Evolutionary conservation across 1,284 basidiomycete species (phyloP).

Genomic region (Ceratorhiza oryzae-sativae): DNA sequence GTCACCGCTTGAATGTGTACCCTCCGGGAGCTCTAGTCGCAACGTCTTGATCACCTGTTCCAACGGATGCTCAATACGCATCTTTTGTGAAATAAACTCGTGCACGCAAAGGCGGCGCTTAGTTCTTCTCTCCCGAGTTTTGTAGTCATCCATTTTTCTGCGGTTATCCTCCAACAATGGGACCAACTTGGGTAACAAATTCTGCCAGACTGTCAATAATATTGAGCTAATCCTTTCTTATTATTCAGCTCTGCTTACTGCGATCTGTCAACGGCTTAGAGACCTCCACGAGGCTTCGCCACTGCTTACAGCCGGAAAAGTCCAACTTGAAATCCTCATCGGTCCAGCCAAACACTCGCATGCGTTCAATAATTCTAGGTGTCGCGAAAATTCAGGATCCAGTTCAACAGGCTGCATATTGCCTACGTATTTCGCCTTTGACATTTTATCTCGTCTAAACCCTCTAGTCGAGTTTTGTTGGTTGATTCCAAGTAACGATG

Average conservation of each 20-base stretch:
- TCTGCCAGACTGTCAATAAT: background rate
- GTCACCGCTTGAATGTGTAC: no score
- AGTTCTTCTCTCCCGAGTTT: background rate
- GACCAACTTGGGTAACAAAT: conserved; percentile 4
- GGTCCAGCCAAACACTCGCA: background rate
- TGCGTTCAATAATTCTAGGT: background rate
- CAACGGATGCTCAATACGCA: background rate
- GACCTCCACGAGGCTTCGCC: conserved; percentile 13
- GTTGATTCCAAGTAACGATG: background rate
- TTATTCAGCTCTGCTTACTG: background rate
- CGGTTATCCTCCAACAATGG: conserved; percentile 7
- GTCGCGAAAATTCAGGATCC: background rate
- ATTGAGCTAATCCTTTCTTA: background rate
- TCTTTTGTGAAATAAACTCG: background rate
- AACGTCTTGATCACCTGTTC: background rate
- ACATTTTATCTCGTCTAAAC: background rate
- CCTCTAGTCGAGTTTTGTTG: background rate
- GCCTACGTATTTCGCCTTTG: background rate
- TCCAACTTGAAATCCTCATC: background rate
- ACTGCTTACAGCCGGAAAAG: background rate
- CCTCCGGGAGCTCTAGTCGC: background rate
- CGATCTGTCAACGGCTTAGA: conserved; percentile 24
- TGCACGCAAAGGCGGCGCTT: background rate
- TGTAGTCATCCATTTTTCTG: background rate
- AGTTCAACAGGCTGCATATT: background rate